Evolutionary conservation across 805 yeast genomes (phyloP).

Genomic region (Priceomyces fermenticarens): DNA sequence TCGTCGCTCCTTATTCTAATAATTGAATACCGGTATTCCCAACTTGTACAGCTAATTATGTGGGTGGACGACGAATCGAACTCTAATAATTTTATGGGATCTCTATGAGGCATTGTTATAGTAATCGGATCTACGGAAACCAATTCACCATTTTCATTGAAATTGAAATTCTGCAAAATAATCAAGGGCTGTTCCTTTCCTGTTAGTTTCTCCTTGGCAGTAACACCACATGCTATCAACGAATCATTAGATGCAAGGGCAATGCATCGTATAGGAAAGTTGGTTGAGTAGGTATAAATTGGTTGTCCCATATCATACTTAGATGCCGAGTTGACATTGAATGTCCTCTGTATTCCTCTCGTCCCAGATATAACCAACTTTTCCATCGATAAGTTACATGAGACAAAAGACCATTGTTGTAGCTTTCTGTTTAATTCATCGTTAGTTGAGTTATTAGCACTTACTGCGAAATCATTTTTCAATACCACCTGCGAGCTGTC

Average conservation of each 20-base stretch:
- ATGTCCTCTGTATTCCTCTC: conserved; percentile 65
- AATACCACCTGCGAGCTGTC: conserved; percentile 23
- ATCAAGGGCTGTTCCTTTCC: conserved; percentile 76
- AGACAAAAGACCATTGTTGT: conserved; percentile 56
- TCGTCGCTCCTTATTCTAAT: conserved; percentile 65
- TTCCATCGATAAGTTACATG: conserved; percentile 57
- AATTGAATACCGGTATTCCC: conserved; percentile 77
- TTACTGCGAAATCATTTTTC: conserved; percentile 25
- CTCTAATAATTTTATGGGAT: conserved; percentile 71
- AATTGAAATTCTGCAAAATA: conserved; percentile 46
- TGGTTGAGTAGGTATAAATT: conserved; percentile 64
- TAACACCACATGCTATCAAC: conserved; percentile 74
- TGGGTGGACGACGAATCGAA: conserved; percentile 73
- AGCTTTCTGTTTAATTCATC: conserved; percentile 33
- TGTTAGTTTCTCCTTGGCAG: conserved; percentile 69
- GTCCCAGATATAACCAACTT: conserved; percentile 69
- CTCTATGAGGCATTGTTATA: conserved; percentile 80
- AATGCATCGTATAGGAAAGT: conserved; percentile 76
- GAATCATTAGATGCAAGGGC: conserved; percentile 65
- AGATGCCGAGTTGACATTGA: conserved; percentile 41
- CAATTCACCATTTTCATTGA: conserved; percentile 10
- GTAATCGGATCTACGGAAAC: conserved; percentile 56
- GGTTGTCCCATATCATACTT: conserved; percentile 50
- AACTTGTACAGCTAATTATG: conserved; percentile 69
- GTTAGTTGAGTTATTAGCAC: conserved; percentile 6